A percentile compares a stretch with the other conserved stretches of the same genome.
Evolutionary conservation across 2,329 filamentous ascomycete species (phyloP).

Genomic region (Xylariaceae sp.): DNA sequence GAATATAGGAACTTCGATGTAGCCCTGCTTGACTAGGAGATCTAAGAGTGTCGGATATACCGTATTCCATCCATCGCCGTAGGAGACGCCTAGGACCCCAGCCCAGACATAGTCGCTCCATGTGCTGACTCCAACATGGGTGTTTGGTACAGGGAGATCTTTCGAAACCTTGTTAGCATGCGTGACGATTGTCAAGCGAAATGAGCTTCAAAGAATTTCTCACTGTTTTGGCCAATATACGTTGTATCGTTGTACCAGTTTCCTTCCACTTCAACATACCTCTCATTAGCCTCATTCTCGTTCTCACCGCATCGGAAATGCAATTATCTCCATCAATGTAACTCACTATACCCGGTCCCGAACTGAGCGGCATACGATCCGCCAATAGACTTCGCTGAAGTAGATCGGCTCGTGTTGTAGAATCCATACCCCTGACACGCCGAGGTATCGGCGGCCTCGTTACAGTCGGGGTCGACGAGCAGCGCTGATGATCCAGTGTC

Average conservation of each 20-base stretch:
- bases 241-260: conserved; percentile 33
- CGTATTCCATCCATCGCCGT: conserved; percentile 33
- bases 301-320: too few relatives aligned
- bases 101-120: conserved; percentile 36
- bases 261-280: too few relatives aligned
- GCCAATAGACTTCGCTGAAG: conserved; percentile 26
- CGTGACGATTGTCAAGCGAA: neutral
- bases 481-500: conserved; percentile 38
- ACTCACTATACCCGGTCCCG: conserved; percentile 33
- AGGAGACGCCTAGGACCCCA: conserved; percentile 36
- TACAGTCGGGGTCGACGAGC: conserved; percentile 36
- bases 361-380: conserved; percentile 29
- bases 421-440: conserved; percentile 32
- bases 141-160: conserved; percentile 30
- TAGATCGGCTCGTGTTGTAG: conserved; percentile 32
- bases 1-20: conserved; percentile 36
- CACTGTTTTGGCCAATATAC: conserved; percentile 28
- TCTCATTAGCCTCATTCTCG: too few relatives aligned
- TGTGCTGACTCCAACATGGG: conserved; percentile 34
- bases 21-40: conserved; percentile 30
- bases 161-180: neutral
- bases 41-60: conserved; percentile 34
- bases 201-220: neutral
- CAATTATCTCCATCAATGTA: too few relatives aligned
- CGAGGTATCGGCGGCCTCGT: conserved; percentile 27